Conservation (phyloP, 345 rosid species). For the Viola odorata region DNA sequence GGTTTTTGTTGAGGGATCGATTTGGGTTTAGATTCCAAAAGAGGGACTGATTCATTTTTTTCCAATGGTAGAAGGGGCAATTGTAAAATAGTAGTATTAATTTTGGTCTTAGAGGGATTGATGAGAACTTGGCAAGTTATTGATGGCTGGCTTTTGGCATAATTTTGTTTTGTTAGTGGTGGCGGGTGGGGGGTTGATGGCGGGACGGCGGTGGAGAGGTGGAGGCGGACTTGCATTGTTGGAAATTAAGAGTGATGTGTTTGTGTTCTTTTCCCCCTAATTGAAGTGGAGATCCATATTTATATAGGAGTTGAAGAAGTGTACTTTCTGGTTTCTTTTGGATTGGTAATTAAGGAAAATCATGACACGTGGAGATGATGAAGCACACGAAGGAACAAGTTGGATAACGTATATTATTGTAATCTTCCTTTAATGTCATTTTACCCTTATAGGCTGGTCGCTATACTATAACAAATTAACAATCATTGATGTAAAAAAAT, state of each 20-base stretch:
- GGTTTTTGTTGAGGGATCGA: background rate
- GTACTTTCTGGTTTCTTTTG: too few relatives aligned
- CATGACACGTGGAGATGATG: too few relatives aligned
- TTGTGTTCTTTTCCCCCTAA: background rate
- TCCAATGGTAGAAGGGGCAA: background rate
- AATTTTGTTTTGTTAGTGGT: too few relatives aligned
- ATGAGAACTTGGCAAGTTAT: constrained; percentile 22
- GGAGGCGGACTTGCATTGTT: constrained; percentile 20
- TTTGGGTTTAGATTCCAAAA: background rate
- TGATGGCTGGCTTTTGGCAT: background rate
- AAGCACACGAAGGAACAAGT: too few relatives aligned
- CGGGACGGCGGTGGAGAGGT: background rate
- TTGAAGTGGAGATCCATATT: background rate
- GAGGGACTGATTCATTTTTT: background rate
- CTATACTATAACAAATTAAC: too few relatives aligned
- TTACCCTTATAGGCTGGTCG: too few relatives aligned
- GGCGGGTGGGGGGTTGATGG: background rate
- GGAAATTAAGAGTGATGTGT: background rate
- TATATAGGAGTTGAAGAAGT: constrained; percentile 13
- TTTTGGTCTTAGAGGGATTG: constrained; percentile 17
- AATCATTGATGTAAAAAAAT: too few relatives aligned
- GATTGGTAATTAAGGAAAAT: too few relatives aligned
- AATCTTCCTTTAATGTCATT: too few relatives aligned
- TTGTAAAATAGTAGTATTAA: background rate
- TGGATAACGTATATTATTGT: too few relatives aligned